These are phyloP conservation scores for Grosmannia serpens DNA, from an alignment of 2,329 filamentous ascomycete genomes.

Conservation along the genomic window DNA sequence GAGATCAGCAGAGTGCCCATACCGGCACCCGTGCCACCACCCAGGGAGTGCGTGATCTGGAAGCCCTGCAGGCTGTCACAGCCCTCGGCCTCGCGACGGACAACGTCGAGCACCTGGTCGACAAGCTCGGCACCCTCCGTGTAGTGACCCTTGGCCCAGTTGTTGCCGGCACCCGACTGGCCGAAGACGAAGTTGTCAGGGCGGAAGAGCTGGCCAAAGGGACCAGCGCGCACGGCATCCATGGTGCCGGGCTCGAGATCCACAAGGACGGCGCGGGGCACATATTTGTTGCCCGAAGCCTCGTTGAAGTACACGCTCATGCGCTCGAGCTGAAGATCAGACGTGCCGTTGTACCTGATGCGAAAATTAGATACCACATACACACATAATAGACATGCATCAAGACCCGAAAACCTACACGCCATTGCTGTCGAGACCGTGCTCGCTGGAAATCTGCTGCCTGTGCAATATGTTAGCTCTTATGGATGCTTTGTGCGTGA, in stretches of 20 bases:
- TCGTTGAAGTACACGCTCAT: constrained; percentile 61
- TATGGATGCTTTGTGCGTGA: neutral
- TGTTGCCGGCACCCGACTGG: constrained; percentile 99
- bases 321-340: constrained; percentile 97
- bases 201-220: constrained; percentile 98
- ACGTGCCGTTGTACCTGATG: constrained; percentile 84
- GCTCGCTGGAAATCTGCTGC: constrained; percentile 80
- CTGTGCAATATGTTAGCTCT: constrained; percentile 22
- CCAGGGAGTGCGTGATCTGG: constrained; percentile 99
- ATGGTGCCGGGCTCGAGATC: constrained; percentile 99
- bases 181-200: constrained; percentile 99
- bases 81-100: constrained; percentile 95
- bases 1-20: constrained; percentile 99
- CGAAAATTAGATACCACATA: neutral
- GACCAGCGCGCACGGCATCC: constrained; percentile 96
- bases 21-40: constrained; percentile 99
- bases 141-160: constrained; percentile 99
- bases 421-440: constrained; percentile 94
- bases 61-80: constrained; percentile 99
- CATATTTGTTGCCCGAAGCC: constrained; percentile 96
- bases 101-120: constrained; percentile 94
- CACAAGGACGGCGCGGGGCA: constrained; percentile 97
- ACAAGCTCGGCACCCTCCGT: constrained; percentile 99
- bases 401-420: constrained; percentile 52
- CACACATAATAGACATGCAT: no score